Evolutionary conservation across 305 asterid genomes (phyloP), one percentile per base, ranked within the genome.

Genomic region (Fraxinus paxiana): DNA sequence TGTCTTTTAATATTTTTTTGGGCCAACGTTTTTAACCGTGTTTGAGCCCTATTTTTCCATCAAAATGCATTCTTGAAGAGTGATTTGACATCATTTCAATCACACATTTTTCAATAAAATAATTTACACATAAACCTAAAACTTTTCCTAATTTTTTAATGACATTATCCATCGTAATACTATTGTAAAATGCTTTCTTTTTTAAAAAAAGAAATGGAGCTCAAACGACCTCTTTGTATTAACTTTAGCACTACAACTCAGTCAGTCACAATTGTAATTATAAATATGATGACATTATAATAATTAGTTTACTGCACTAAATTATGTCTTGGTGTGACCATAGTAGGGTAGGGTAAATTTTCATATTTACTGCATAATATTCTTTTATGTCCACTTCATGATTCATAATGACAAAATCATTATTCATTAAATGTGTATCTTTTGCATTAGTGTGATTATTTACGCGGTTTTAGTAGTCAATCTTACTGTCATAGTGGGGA

Each of bases 401-500:
- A 54, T 54, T 54, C 65, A 54, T 54, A 54, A 54, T 54, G 65
- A 54, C 65, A 17, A 54, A 54, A 54, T 54, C 65, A 54, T 54
- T 54, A 54, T 54, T 54, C 65, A 54, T 54, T 54, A n/a, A 63
- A 9, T 63, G 34, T 12, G 34, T 24, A 24, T 63, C 72, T 24
- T 63, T 63, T 24, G 33, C 72, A 63, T 10, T 63, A 63, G n/a
- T 63, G 72, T 9, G 33, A 8, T 63, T 22, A 63, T 26, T 63
- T 63, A 63, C 33, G 71, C 33, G 72, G 72, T 63, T 63, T 65
- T 65, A 26, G 35, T 13, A 65, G 73, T 65, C 73, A 65, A 65
- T 65, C 73, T 10, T 65, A 26, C 35, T 65, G 73, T 65, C 35
- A 4, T 65, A 65, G 73, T 65, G 73, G 73, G 73, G 73, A 65